phyloP scores from a whole-genome alignment of 805 yeast genomes.

The Cyberlindnera xishuangbannaensis region DNA sequence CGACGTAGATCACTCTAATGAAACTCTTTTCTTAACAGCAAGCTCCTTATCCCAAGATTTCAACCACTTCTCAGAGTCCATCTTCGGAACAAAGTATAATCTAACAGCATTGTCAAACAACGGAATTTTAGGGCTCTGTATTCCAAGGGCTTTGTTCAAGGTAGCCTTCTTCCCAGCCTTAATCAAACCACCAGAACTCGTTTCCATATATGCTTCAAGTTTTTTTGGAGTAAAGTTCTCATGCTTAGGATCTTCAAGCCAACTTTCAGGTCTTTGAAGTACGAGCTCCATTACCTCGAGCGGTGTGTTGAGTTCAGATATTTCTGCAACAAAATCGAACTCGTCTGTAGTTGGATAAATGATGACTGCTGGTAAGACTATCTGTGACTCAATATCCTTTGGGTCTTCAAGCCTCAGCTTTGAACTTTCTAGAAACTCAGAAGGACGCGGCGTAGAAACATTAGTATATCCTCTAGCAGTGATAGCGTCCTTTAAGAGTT shows the following conservation, averaged over 20 bases:
- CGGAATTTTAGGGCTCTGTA: constrained; percentile 62
- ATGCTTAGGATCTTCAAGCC: constrained; percentile 59
- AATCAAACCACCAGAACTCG: constrained; percentile 75
- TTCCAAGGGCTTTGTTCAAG: constrained; percentile 56
- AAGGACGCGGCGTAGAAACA: constrained; percentile 46
- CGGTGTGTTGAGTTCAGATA: constrained; percentile 68
- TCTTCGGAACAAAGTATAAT: constrained; percentile 74
- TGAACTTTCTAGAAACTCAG: constrained; percentile 50
- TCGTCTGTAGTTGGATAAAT: constrained; percentile 81
- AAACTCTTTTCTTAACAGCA: constrained; percentile 45
- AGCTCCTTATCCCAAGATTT: constrained; percentile 55
- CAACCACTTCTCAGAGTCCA: constrained; percentile 60
- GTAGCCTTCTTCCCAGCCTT: constrained; percentile 77
- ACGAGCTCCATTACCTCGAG: constrained; percentile 55
- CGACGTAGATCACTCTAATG: constrained; percentile 1
- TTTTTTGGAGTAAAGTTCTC: constrained; percentile 50
- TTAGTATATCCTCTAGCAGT: constrained; percentile 50
- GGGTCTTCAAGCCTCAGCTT: constrained; percentile 56
- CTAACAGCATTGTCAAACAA: constrained; percentile 69
- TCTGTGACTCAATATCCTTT: constrained; percentile 65
- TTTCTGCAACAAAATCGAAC: constrained; percentile 73
- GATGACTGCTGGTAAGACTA: constrained; percentile 75
- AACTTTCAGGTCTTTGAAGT: constrained; percentile 59
- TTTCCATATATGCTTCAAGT: constrained; percentile 76
- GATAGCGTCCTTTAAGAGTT: constrained; percentile 53